Conservation (phyloP, 805 yeast genomes). For the Geotrichum ghanense region DNA sequence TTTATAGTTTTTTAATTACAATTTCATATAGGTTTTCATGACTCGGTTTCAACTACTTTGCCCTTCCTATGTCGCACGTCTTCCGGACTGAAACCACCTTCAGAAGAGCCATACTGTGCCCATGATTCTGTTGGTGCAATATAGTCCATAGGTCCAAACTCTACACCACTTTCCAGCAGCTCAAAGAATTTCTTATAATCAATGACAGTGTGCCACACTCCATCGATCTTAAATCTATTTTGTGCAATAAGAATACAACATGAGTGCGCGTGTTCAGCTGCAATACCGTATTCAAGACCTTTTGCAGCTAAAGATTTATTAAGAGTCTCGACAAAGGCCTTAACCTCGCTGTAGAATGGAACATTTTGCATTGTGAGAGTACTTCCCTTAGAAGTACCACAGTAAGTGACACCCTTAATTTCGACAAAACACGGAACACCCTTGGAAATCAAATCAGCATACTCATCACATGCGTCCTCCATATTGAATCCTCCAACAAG, state of each 20-base stretch:
- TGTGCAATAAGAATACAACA: slow-evolving; percentile 85
- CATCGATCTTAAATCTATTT: slow-evolving; percentile 53
- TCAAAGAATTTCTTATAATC: slow-evolving; percentile 69
- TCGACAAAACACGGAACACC: slow-evolving; percentile 84
- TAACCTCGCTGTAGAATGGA: slow-evolving; percentile 88
- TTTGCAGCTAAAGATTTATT: slow-evolving; percentile 50
- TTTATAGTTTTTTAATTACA: not conserved
- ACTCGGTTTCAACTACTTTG: slow-evolving; percentile 25
- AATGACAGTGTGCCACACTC: slow-evolving; percentile 81
- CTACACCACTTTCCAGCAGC: slow-evolving; percentile 50
- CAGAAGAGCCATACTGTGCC: slow-evolving; percentile 81
- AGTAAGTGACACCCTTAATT: slow-evolving; percentile 89
- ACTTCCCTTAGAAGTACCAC: slow-evolving; percentile 87
- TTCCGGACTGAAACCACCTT: slow-evolving; percentile 84
- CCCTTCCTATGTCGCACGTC: slow-evolving; percentile 43
- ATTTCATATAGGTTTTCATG: not conserved
- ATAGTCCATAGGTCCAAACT: slow-evolving; percentile 72
- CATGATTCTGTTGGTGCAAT: slow-evolving; percentile 72
- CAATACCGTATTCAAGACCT: slow-evolving; percentile 66
- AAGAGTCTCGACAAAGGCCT: slow-evolving; percentile 54
- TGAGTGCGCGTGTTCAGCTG: slow-evolving; percentile 93
- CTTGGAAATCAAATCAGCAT: slow-evolving; percentile 75
- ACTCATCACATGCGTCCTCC: slow-evolving; percentile 57
- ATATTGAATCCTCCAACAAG: slow-evolving; percentile 88
- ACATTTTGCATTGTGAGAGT: slow-evolving; percentile 92